A percentile compares a stretch with the other conserved stretches of the same genome.
These are phyloP conservation scores for Tremella mesenterica DNA, from an alignment of 768 basidiomycete species.

Conservation along the genomic window DNA sequence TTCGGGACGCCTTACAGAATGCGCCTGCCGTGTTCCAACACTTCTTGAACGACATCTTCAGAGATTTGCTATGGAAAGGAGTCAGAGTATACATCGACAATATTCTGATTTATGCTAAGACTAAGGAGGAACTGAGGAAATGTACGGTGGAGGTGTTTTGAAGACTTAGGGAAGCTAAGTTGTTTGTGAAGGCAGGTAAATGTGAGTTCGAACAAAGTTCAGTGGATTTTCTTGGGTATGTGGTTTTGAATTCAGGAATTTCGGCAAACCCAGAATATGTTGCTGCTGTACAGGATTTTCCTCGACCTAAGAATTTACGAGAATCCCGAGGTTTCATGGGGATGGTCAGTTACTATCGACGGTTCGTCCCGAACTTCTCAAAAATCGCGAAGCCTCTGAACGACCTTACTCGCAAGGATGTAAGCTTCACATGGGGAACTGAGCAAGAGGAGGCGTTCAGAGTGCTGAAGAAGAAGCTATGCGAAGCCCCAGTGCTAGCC, in stretches of 20 bases:
- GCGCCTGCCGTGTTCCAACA: slow-evolving; percentile 28
- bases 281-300: slow-evolving; percentile 13
- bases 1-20: slow-evolving; percentile 30
- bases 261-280: slow-evolving; percentile 2
- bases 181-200: slow-evolving; percentile 5
- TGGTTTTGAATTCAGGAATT: background rate
- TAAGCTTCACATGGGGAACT: background rate
- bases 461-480: background rate
- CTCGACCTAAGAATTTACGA: slow-evolving; percentile 12
- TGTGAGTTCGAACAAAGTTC: slow-evolving; percentile 6
- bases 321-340: slow-evolving; percentile 23
- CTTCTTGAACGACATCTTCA: slow-evolving; percentile 20
- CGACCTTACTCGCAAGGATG: slow-evolving; percentile 5
- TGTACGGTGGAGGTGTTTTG: slow-evolving; percentile 17
- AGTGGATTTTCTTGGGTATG: slow-evolving; percentile 3
- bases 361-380: slow-evolving; percentile 23
- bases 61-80: slow-evolving; percentile 9
- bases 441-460: background rate
- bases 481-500: background rate
- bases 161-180: background rate
- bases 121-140: too few species aligned
- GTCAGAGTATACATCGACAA: slow-evolving; percentile 26
- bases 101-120: slow-evolving; percentile 11
- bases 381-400: slow-evolving; percentile 8
- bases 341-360: slow-evolving; percentile 17